Percentiles rank a stretch among this genome's conserved stretches.
phyloP scores from a whole-genome alignment of 1,139 yeast genomes.

The Blastobotrys indianensis region DNA sequence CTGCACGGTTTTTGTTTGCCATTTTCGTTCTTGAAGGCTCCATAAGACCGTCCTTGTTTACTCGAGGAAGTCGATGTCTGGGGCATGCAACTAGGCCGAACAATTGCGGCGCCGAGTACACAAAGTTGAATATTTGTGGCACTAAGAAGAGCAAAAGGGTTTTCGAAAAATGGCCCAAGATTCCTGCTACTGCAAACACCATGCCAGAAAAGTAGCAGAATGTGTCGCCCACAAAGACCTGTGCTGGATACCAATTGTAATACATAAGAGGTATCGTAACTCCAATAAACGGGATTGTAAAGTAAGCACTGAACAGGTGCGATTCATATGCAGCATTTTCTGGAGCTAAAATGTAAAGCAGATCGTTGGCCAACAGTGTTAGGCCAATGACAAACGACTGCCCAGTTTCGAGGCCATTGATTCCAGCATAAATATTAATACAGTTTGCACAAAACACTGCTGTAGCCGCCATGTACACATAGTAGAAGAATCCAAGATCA shows the following conservation, averaged over 20 bases:
- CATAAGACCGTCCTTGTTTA: constrained; percentile 65
- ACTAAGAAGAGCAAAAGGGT: constrained; percentile 77
- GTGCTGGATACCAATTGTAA: constrained; percentile 86
- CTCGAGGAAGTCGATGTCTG: constrained; percentile 83
- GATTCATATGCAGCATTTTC: constrained; percentile 68
- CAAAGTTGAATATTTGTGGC: constrained; percentile 85
- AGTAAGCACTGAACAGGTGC: constrained; percentile 73
- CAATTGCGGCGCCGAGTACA: constrained; percentile 86
- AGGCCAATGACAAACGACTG: constrained; percentile 77
- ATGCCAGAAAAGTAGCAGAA: constrained; percentile 97
- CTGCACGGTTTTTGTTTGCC: constrained; percentile 12
- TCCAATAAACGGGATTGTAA: constrained; percentile 81
- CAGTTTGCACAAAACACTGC: constrained; percentile 94
- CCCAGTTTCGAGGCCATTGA: constrained; percentile 94
- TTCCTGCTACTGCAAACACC: constrained; percentile 97
- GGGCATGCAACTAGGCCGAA: constrained; percentile 89
- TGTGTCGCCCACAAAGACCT: constrained; percentile 95
- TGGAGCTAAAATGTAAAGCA: constrained; percentile 53
- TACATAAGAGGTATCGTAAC: constrained; percentile 71
- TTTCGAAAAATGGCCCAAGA: constrained; percentile 91
- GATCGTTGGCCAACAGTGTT: constrained; percentile 68
- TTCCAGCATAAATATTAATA: constrained; percentile 93
- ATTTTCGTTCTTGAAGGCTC: constrained; percentile 61
- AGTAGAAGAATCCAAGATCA: constrained; percentile 76
- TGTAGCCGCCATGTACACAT: constrained; percentile 82